Evolutionary conservation across 179 eudicot species (phyloP).

Genomic region (Spergularia azorica): DNA sequence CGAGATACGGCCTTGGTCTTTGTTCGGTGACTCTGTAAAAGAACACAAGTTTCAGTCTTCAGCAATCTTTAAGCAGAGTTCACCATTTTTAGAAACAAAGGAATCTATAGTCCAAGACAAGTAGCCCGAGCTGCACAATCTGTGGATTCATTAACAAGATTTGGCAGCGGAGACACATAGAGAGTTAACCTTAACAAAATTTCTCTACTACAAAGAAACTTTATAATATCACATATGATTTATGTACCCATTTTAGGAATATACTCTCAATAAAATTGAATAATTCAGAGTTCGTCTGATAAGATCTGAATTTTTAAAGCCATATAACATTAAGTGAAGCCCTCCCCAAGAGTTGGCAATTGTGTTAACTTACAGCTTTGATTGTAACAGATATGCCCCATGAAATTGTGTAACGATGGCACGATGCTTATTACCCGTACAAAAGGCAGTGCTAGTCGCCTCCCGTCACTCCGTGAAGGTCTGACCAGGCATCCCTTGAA

Average conservation of each 20-base stretch:
- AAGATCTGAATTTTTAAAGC: background rate
- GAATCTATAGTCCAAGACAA: background rate
- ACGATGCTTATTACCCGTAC: background rate
- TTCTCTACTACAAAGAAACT: background rate
- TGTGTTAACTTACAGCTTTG: background rate
- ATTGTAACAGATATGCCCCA: background rate
- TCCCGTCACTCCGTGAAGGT: background rate
- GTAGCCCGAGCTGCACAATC: background rate
- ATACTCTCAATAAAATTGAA: background rate
- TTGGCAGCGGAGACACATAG: background rate
- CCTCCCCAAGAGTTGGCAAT: background rate
- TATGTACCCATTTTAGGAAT: background rate
- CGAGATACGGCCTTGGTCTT: slow-evolving; percentile 42
- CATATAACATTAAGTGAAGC: background rate
- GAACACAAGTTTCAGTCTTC: slow-evolving; percentile 10
- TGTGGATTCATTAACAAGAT: background rate
- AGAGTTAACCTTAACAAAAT: background rate
- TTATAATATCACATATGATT: background rate
- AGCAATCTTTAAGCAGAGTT: background rate
- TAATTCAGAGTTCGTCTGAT: background rate
- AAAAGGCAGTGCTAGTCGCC: background rate
- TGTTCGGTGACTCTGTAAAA: slow-evolving; percentile 48
- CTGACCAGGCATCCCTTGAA: background rate
- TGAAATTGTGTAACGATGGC: background rate
- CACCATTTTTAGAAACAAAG: background rate